phyloP scores from a whole-genome alignment of 1,284 basidiomycete species.

The Mycocalia duriaeana region DNA sequence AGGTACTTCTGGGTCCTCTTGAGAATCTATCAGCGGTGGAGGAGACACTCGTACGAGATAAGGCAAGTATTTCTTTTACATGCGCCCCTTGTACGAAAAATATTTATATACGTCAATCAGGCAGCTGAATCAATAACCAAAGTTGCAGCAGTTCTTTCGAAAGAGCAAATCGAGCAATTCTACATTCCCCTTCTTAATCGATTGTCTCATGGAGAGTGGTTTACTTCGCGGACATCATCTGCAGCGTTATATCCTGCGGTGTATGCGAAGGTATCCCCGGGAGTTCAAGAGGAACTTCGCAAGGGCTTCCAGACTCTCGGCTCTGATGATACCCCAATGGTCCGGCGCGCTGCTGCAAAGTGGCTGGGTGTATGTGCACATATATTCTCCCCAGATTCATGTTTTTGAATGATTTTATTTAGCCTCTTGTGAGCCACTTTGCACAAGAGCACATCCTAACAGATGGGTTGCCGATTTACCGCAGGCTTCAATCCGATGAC shows the following conservation, averaged over 20 bases:
- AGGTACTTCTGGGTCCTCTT: slow-evolving; percentile 86
- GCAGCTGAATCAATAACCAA: slow-evolving; percentile 97
- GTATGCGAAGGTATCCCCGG: slow-evolving; percentile 73
- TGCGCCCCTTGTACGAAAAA: not conserved
- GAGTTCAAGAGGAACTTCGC: slow-evolving; percentile 85
- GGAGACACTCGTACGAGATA: slow-evolving; percentile 97
- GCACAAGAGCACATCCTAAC: slow-evolving; percentile 77
- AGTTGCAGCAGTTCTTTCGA: slow-evolving; percentile 76
- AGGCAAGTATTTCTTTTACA: slow-evolving; percentile 49
- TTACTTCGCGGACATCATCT: slow-evolving; percentile 96
- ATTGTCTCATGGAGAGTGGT: slow-evolving; percentile 95
- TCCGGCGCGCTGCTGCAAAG: slow-evolving; percentile 92
- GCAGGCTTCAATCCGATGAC: slow-evolving; percentile 92
- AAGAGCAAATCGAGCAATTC: slow-evolving; percentile 82
- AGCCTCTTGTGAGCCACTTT: slow-evolving; percentile 78
- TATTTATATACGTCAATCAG: slow-evolving; percentile 34
- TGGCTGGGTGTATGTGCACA: slow-evolving; percentile 80
- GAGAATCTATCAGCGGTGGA: slow-evolving; percentile 97
- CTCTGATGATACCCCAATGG: slow-evolving; percentile 98
- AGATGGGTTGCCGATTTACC: slow-evolving; percentile 91
- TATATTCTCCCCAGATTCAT: slow-evolving; percentile 2
- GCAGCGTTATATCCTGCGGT: slow-evolving; percentile 93
- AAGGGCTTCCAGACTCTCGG: slow-evolving; percentile 83
- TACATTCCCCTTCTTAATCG: slow-evolving; percentile 91
- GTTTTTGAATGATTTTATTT: slow-evolving; percentile 6